Conservation (phyloP, 495 filamentous ascomycete species). For the Pseudoneurospora amorphoporcata region DNA sequence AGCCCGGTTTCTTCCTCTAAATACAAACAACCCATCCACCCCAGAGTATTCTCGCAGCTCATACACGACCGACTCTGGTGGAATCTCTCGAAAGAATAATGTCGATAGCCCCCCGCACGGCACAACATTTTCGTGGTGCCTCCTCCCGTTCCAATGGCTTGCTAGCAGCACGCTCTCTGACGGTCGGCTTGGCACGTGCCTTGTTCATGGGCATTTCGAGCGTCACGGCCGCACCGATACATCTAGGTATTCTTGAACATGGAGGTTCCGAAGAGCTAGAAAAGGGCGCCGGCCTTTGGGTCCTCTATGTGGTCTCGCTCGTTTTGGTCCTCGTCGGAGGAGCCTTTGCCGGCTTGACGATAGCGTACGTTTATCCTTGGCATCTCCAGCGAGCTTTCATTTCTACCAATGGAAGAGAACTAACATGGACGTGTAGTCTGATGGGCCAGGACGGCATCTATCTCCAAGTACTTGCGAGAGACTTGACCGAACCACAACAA, state of each 20-base stretch:
- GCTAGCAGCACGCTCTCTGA: conserved; percentile 25
- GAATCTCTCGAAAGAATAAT: neutral
- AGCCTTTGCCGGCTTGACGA: conserved; percentile 92
- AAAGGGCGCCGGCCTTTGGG: conserved; percentile 32
- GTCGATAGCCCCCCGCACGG: neutral
- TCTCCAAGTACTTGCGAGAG: conserved; percentile 88
- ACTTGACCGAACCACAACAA: conserved; percentile 56
- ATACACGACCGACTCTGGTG: neutral
- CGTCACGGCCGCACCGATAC: conserved; percentile 20
- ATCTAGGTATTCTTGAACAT: conserved; percentile 10
- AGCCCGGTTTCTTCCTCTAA: neutral
- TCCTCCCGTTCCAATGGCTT: conserved; percentile 21
- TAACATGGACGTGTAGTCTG: conserved; percentile 29
- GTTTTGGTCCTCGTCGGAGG: conserved; percentile 76
- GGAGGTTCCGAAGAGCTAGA: conserved; percentile 21
- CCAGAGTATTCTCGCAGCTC: neutral
- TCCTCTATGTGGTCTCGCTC: conserved; percentile 33
- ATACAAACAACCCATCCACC: neutral
- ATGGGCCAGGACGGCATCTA: conserved; percentile 95
- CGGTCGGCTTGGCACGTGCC: conserved; percentile 29
- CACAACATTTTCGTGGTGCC: conserved; percentile 1
- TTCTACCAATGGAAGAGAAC: neutral
- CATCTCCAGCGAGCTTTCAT: neutral
- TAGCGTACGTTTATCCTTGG: conserved; percentile 46
- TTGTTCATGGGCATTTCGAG: conserved; percentile 28